phyloP scores from a whole-genome alignment of 805 yeast genomes.

The Metschnikowia kunwiensis region DNA sequence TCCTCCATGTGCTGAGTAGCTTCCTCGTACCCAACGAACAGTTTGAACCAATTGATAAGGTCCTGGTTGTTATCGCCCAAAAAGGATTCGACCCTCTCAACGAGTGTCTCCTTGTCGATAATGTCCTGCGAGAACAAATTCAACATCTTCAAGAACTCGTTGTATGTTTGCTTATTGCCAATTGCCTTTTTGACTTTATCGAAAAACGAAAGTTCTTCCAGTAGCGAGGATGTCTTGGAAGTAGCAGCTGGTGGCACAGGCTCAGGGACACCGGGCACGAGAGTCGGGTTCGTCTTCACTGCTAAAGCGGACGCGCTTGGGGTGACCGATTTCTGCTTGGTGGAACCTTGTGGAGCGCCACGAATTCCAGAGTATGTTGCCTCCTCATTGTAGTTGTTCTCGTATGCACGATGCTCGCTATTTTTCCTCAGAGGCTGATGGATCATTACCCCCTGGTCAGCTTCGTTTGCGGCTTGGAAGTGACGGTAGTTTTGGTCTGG shows the following conservation, averaged over 20 bases:
- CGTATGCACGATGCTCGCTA: conserved; percentile 30
- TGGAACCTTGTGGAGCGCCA: conserved; percentile 22
- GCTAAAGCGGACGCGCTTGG: conserved; percentile 23
- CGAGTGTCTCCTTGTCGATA: conserved; percentile 76
- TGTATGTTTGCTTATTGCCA: conserved; percentile 84
- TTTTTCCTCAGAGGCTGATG: conserved; percentile 10
- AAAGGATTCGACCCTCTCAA: conserved; percentile 80
- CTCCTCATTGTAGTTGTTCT: conserved; percentile 39
- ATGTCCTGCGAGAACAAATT: conserved; percentile 88
- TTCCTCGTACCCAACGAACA: conserved; percentile 85
- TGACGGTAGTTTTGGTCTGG: conserved; percentile 28
- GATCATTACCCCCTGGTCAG: conserved; percentile 4
- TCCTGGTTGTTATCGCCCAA: conserved; percentile 75
- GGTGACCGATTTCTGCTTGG: conserved; percentile 13
- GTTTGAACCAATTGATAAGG: conserved; percentile 85
- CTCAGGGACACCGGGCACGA: conserved; percentile 83
- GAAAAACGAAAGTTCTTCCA: conserved; percentile 86
- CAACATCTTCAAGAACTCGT: conserved; percentile 85
- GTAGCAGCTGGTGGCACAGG: conserved; percentile 54
- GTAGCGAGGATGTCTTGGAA: conserved; percentile 55
- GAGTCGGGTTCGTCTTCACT: conserved; percentile 51
- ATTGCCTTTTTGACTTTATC: conserved; percentile 87
- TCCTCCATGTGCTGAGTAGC: conserved; percentile 85
- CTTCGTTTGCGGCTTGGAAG: conserved; percentile 12
- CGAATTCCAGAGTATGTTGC: conserved; percentile 50